Evolutionary conservation across 176 grass and related monocot species (phyloP), one percentile per base, ranked within the genome.

Genomic region (Typha latifolia): DNA sequence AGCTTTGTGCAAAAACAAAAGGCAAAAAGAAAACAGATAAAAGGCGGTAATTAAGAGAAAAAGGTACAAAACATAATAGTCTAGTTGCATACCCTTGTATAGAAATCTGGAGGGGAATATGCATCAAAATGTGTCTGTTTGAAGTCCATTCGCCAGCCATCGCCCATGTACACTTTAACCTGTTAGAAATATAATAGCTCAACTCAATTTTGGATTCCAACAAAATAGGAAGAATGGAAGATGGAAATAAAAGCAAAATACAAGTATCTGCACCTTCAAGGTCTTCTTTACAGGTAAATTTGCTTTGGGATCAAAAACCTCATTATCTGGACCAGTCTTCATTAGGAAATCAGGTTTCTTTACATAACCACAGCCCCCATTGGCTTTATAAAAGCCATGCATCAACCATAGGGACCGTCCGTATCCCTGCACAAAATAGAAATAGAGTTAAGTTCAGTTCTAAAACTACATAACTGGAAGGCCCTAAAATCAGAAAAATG

Each of bases 351-450:
- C 85, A 32, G 92, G 92, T 83, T 96, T 96, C 67, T 89, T 91
- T 63, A 96, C 85, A 47, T 89, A 96, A 69, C 92, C 92, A 19
- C 92, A 91, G 21, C 88, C 77, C 26, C 88, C 92, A 4, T 96
- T 96, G 43, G 92, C 85, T 80, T 79, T 89, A 63, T 86, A 96
- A 62, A 96, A 96, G 16, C 92, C 88, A 63, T 84, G 81, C 92
- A 96, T 96, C 63, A 96, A 78, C 92, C 92, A 96, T 70, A 96
- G 88, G 49, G 92, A 82, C 74, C 92, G 86, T 64, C 92, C 92
- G 64, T 96, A 72, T 69, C 92, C 88, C 92, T 96, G 76, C 34
- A 49, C 62, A 50, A 70, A 19, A 66, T 48, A 83, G 29, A 16
- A 59, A 21, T 22, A 21, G 16, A 59, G 53, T 19, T 9, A 59